Evolutionary conservation across 805 yeast genomes (phyloP), one percentile per base, ranked within the genome.

Genomic region (Sugiyamaella marilandica): DNA sequence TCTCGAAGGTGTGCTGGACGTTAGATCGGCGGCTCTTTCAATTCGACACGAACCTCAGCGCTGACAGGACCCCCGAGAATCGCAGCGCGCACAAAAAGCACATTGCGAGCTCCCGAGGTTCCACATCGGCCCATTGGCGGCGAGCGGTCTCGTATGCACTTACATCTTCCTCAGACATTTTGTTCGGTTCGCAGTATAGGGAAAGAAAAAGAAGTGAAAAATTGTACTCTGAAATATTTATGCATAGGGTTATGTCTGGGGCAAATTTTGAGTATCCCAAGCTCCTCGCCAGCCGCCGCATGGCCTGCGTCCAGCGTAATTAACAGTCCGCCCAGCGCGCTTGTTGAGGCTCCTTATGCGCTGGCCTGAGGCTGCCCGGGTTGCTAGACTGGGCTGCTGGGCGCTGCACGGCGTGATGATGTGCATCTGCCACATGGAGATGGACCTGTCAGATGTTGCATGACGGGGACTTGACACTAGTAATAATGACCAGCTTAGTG

Each of bases 1-100:
- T 82, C 80, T 91, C 97, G 79, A 92, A 92, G 77, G 83, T 81
- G 84, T 90, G 97, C 90, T 87, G 64, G 14, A 61, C 18, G 55
- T 52, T 33, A 37, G 55, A 18, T 45, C 49, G 26, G 29, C 13
- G 16, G 36, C 32, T 11, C 21, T 10, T 5, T 24, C 7, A 7
- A 5, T 10, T 11, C 9, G 14, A 21, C 33, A 5, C 31, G 5
- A 5, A 11, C 5, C 19, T 16, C 8, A 26, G 33, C 21, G 33
- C 11, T 43, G 31, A 29, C 32, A 43, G 14, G 14, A 19, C 11
- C 34, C n/a, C 34, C 10, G 31, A 21, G 2, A 11, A n/a, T 10
- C 18, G 11, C 26, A 14, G 41, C n/a, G 3, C n/a, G 14, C 10
- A 10, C 21, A 19, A 16, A 37, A 24, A 3, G 29, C 29, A 7